Base-by-base conservation (phyloP, 2,329 filamentous ascomycete species). In the Sclerotinia subarctica region DNA sequence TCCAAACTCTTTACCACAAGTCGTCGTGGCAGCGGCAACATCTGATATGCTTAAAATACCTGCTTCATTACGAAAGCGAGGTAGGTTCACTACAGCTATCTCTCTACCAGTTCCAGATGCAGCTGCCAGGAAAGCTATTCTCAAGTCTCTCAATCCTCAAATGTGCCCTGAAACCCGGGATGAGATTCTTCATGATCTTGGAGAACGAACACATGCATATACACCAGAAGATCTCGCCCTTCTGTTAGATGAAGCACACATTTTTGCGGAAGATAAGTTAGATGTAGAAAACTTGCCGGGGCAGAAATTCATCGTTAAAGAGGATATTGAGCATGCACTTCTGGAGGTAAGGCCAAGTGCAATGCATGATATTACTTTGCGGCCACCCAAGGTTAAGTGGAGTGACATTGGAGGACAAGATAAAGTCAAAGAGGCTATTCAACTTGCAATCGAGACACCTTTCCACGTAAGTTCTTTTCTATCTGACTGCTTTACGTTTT, bases 331-430 rank as follows among this genome's bases (percentile, higher is more conserved):
- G 46, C 78, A 82, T 51, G 92, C 93, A 0, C 82, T 94, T 47
- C 83, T 85, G 49, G 80, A 86, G 67, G 88, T 93, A n/a, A 85
- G 87, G 15, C 93, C 94, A 1, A 93, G 90, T 1, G 92, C 93
- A 4, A 94, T 98, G 86, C 89, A 92, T 72, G 93, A 96, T 76
- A 88, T 97, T 67, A 92, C 95, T 76, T 83, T 97, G 58, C 92
- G 96, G 76, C 94, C 92, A 11, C 94, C 93, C 0, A 93, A 91
- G 19, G 89, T 96, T 38, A 86, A 85, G 78, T 98, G 93, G 93
- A 83, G 85, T 60, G 92, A 97, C 75, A 94, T 98, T 64, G 94
- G 93, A 69, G 94, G 94, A 0, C 91, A 96, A 71, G 86, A 90
- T 56, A 83, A 85, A 52, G 87, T 96, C 70, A 96, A 96, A 76